Evolutionary conservation across 2,329 filamentous ascomycete genomes (phyloP).

Genomic region (Berkeleyomyces rouxiae): DNA sequence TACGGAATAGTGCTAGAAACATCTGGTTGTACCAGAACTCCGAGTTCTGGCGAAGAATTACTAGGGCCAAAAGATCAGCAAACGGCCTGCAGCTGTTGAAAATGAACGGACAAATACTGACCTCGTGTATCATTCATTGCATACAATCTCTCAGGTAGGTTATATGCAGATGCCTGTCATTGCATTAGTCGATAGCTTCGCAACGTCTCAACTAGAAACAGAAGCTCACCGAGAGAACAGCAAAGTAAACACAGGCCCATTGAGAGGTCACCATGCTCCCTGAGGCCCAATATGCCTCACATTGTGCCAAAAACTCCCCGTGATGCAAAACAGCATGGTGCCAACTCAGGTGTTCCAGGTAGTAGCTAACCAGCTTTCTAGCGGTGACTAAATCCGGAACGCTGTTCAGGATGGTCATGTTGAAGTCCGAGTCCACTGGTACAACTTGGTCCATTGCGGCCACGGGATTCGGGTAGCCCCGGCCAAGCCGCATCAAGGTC

Average conservation of each 20-base stretch:
- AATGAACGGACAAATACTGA: neutral
- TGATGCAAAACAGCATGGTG: constrained; percentile 12
- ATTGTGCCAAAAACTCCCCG: constrained; percentile 5
- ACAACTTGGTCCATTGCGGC: neutral
- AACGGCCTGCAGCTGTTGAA: neutral
- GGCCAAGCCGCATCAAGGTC: constrained; percentile 9
- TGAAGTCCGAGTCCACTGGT: neutral
- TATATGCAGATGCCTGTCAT: constrained; percentile 10
- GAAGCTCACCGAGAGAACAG: constrained; percentile 5
- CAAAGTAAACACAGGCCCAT: constrained; percentile 6
- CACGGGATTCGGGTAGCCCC: constrained; percentile 7
- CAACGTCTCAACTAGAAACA: neutral
- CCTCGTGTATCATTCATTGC: neutral
- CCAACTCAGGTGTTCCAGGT: constrained; percentile 12
- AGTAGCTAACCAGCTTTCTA: constrained; percentile 8
- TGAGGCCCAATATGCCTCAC: neutral
- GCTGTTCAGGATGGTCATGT: neutral
- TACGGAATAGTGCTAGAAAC: neutral
- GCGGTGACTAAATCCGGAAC: neutral
- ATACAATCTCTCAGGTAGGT: constrained; percentile 5
- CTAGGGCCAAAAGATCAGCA: neutral
- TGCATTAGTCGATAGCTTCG: neutral
- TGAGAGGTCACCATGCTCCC: neutral
- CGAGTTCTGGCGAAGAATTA: neutral
- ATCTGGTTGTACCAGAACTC: constrained; percentile 7